phyloP scores from a whole-genome alignment of 139 green algal genomes.

The Tetradesmus lagerheimii region DNA sequence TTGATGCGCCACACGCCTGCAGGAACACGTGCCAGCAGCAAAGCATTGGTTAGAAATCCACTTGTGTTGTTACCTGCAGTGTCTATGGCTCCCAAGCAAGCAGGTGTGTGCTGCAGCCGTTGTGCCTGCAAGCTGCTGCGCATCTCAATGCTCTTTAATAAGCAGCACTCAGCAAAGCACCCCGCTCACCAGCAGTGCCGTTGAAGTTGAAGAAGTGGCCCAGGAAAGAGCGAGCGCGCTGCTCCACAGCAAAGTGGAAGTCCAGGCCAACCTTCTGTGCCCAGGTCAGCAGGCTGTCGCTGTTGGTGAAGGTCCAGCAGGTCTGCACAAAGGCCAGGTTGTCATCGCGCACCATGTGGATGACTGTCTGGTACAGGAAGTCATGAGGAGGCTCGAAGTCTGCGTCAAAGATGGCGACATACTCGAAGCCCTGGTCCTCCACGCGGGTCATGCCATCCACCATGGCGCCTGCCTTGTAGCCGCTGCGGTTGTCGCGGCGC shows the following conservation, averaged over 20 bases:
- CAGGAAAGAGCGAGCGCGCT: slow-evolving; percentile 67
- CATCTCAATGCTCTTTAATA: not conserved
- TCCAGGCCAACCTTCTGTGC: slow-evolving; percentile 63
- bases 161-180: not conserved
- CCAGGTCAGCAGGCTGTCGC: slow-evolving; percentile 82
- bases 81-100: not conserved
- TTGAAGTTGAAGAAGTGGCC: slow-evolving; percentile 83
- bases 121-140: not conserved
- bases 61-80: not conserved
- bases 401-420: slow-evolving; percentile 70
- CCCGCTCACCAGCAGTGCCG: slow-evolving; percentile 69
- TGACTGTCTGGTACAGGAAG: slow-evolving; percentile 75
- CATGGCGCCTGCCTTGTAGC: slow-evolving; percentile 89
- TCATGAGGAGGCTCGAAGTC: slow-evolving; percentile 68
- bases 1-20: slow-evolving; percentile 67
- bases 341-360: slow-evolving; percentile 56
- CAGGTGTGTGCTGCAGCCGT: too few relatives aligned
- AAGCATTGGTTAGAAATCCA: not conserved
- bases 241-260: slow-evolving; percentile 78
- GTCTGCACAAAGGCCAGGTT: slow-evolving; percentile 85
- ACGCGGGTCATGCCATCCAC: slow-evolving; percentile 67
- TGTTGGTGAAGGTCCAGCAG: slow-evolving; percentile 81
- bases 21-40: not conserved
- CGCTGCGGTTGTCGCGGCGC: slow-evolving; percentile 75
- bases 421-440: slow-evolving; percentile 63